A percentile compares a stretch with the other conserved stretches of the same genome.
phyloP scores from a whole-genome alignment of 2,329 filamentous ascomycete species.

The Alternaria burnsii region DNA sequence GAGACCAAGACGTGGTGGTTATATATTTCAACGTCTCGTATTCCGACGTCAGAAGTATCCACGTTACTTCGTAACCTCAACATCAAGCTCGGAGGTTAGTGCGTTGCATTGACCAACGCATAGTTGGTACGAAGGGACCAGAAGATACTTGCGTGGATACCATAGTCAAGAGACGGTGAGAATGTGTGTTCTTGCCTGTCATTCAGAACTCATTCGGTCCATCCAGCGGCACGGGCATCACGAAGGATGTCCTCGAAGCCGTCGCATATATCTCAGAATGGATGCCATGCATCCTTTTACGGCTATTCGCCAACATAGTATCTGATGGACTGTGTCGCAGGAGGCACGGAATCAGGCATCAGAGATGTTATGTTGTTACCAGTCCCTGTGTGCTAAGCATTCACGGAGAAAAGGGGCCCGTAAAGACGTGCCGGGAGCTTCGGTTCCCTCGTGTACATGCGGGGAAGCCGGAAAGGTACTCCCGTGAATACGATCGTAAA shows the following conservation, averaged over 20 bases:
- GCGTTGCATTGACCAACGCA: not conserved
- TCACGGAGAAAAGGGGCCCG: not conserved
- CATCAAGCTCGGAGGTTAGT: not conserved
- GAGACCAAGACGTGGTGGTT: not conserved
- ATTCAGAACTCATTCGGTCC: not conserved
- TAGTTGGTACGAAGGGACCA: not conserved
- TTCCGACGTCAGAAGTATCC: constrained; percentile 6
- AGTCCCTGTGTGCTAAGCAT: not conserved
- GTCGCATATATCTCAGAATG: not conserved
- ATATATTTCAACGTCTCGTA: not conserved
- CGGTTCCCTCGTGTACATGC: not conserved
- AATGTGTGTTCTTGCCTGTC: not conserved
- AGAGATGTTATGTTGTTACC: not conserved
- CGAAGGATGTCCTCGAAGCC: not conserved
- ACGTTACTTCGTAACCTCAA: constrained; percentile 2
- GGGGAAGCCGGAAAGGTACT: not conserved
- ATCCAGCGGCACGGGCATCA: not conserved
- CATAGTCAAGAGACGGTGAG: constrained; percentile 4
- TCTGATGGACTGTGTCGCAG: not conserved
- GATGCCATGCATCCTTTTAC: not conserved
- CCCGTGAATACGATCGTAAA: not conserved
- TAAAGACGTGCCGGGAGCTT: not conserved
- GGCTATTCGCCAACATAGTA: no score
- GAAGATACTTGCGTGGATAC: not conserved
- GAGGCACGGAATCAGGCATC: not conserved